Evolutionary conservation across 2,329 filamentous ascomycete species (phyloP).

Genomic region (Pseudogymnoascus sp.): DNA sequence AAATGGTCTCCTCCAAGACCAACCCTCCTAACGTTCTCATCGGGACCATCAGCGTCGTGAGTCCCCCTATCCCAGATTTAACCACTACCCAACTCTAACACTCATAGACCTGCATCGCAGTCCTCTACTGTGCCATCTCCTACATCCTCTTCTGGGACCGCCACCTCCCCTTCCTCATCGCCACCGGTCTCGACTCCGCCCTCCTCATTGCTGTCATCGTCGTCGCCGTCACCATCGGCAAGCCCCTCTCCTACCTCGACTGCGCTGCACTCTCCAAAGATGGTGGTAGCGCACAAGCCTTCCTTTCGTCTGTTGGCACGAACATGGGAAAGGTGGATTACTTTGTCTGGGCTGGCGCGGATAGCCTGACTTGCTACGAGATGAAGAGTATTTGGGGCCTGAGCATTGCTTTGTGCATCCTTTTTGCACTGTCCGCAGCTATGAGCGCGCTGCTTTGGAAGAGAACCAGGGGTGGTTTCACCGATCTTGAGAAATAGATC

Average conservation of each 20-base stretch:
- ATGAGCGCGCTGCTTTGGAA: conserved; percentile 52
- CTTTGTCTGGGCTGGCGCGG: conserved; percentile 42
- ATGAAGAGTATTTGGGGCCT: conserved; percentile 85
- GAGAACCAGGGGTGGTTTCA: conserved; percentile 18
- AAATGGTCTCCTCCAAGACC: conserved; percentile 59
- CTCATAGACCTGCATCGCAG: conserved; percentile 70
- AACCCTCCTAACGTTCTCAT: conserved; percentile 65
- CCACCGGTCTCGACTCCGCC: conserved; percentile 54
- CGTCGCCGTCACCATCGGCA: conserved; percentile 67
- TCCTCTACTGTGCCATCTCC: conserved; percentile 70
- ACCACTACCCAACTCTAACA: no score
- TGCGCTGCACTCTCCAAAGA: conserved; percentile 46
- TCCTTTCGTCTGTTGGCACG: conserved; percentile 36
- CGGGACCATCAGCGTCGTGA: conserved; percentile 70
- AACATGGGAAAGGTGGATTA: conserved; percentile 37
- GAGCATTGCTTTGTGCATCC: conserved; percentile 66
- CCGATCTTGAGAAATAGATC: conserved; percentile 34
- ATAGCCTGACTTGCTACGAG: conserved; percentile 64
- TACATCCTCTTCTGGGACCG: conserved; percentile 75
- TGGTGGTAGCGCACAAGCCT: conserved; percentile 34
- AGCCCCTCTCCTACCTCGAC: conserved; percentile 68
- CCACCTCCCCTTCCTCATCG: conserved; percentile 66
- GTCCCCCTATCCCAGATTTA: conserved; percentile 29
- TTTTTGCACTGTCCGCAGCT: conserved; percentile 57
- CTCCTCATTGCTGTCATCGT: conserved; percentile 72